Base-by-base conservation (phyloP, 2,329 filamentous ascomycete genomes). In the Ceratocystis eucalypticola region DNA sequence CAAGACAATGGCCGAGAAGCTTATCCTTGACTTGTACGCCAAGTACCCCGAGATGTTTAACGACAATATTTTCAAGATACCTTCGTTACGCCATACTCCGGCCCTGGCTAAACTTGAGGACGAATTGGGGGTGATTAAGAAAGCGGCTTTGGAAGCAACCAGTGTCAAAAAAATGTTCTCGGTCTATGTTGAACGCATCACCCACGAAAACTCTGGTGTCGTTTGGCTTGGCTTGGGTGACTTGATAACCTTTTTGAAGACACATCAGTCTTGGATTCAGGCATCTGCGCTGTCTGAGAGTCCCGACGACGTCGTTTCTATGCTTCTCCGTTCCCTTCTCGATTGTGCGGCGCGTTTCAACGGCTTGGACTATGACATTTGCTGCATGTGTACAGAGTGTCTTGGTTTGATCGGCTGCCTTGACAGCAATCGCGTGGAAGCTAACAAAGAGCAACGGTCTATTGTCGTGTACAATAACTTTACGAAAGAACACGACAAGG, bases 381-480 rank as follows among this genome's bases (percentile, higher is more conserved):
- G 86, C 63, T 79, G 84, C 20, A 79, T 95, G 2, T 91, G 89
- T 69, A 88, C 91, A 15, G 85, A 88, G 72, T 94, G 90, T 70
- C 80, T 99, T 48, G 95, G 95, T 0, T 80, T 95, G 22, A 85
- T 99, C 65, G 94, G 95, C 5, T 96, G 92, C 70, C 78, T 99
- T 25, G 95, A 99, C 74, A 88, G 93, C 1, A 96, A 96, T 72
- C 85, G 89, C 68, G 84, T 96, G 1, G 94, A 99, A 72, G 84
- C 85, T 0, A 82, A 88, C 10, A 84, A 89, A 67, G 87, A 89
- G 71, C 88, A 91, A 70, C 86, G 84, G 69, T 88, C 91, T n/a
- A 88, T 96, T 65, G 84, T 97, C 28, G 85, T 97, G 62, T 76
- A 92, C 46, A 88, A 89, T 63, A 97, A 99, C 73, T 97, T 99